A percentile compares a stretch with the other conserved stretches of the same genome.
phyloP scores from a whole-genome alignment of 768 basidiomycete genomes.

The Serendipita sp. region DNA sequence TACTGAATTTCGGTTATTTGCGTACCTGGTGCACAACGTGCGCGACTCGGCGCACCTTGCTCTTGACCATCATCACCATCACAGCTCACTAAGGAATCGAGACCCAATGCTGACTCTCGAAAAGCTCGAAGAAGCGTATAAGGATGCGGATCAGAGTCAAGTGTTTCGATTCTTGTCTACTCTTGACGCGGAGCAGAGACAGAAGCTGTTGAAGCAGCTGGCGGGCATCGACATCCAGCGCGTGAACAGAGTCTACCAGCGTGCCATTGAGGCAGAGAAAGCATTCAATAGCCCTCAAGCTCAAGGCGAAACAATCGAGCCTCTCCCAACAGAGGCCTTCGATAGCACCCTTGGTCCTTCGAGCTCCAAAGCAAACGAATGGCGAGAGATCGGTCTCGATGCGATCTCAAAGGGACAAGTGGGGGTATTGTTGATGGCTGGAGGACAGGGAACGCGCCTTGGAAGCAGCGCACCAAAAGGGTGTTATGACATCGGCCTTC shows the following conservation, averaged over 20 bases:
- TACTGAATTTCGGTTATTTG: no score
- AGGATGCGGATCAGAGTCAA: constrained; percentile 73
- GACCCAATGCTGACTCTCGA: constrained; percentile 4
- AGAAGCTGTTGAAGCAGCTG: constrained; percentile 53
- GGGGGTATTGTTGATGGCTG: constrained; percentile 94
- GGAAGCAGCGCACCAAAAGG: constrained; percentile 91
- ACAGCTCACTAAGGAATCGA: no score
- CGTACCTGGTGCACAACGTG: no score
- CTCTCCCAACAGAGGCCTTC: constrained; percentile 63
- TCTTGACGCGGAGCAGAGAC: constrained; percentile 49
- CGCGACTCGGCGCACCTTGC: no score
- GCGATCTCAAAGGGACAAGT: constrained; percentile 74
- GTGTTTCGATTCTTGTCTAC: constrained; percentile 76
- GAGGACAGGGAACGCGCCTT: constrained; percentile 90
- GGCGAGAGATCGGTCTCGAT: constrained; percentile 63
- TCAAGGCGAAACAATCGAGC: constrained; percentile 47
- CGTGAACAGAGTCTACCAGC: constrained; percentile 76
- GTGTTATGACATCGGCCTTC: constrained; percentile 92
- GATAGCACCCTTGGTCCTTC: constrained; percentile 40
- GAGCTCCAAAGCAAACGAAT: constrained; percentile 45
- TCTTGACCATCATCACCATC: no score
- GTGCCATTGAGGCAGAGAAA: constrained; percentile 54
- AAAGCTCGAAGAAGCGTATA: constrained; percentile 33
- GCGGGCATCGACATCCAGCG: constrained; percentile 70
- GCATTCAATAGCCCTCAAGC: constrained; percentile 18